Percentiles rank a stretch among this genome's conserved stretches.
phyloP scores from a whole-genome alignment of 352 stramenopile species.

The Phytophthora fragariaefolia region DNA sequence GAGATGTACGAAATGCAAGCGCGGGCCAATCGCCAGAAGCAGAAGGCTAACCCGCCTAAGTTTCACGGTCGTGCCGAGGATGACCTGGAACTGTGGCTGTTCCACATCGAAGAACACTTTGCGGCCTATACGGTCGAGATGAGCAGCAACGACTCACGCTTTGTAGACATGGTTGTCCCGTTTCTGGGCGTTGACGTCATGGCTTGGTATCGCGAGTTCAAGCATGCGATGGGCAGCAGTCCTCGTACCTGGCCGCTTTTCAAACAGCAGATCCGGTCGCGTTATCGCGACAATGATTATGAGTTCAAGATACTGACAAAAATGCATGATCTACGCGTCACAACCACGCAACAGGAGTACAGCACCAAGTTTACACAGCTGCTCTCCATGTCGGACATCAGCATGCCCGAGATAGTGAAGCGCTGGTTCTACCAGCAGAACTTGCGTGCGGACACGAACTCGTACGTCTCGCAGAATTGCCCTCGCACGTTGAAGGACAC shows the following conservation, averaged over 20 bases:
- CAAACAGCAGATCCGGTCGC: too few species aligned
- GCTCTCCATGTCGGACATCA: background rate
- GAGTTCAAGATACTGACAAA: slow-evolving; percentile 6
- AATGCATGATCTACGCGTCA: background rate
- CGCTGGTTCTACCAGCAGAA: slow-evolving; percentile 11
- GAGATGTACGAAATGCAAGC: too few species aligned
- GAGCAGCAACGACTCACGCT: slow-evolving; percentile 7
- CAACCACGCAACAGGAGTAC: background rate
- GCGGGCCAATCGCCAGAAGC: slow-evolving; percentile 17
- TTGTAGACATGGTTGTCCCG: slow-evolving; percentile 18
- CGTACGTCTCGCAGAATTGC: slow-evolving; percentile 5
- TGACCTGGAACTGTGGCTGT: slow-evolving; percentile 20
- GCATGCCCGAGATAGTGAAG: slow-evolving; percentile 3
- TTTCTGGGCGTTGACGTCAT: too few species aligned
- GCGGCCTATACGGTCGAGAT: background rate
- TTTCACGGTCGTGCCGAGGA: slow-evolving; percentile 4
- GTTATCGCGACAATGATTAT: slow-evolving; percentile 12
- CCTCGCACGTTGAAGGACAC: slow-evolving; percentile 2
- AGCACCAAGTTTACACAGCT: too few species aligned
- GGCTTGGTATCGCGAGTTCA: too few species aligned
- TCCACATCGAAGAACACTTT: slow-evolving; percentile 17
- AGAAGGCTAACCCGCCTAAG: slow-evolving; percentile 12
- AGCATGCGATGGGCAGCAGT: too few species aligned
- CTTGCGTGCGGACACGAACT: background rate
- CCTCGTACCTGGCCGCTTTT: too few species aligned